Percentiles rank a stretch among this genome's conserved stretches.
Evolutionary conservation across 305 asterid species (phyloP).

Genomic region (Ajuga reptans): DNA sequence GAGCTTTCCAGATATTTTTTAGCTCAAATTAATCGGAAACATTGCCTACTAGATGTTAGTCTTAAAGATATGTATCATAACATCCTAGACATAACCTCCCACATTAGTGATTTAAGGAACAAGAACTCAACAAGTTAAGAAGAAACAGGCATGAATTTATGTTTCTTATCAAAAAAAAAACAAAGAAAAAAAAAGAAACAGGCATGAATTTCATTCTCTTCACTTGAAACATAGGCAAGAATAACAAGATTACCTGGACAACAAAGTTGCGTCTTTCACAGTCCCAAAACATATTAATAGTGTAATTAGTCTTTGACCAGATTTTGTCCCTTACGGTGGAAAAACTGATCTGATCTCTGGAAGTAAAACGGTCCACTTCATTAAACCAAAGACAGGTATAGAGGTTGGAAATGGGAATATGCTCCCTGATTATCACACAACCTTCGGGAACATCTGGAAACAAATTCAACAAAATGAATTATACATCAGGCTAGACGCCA

Average conservation of each 20-base stretch:
- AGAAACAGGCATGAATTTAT: not conserved
- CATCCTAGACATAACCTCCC: not conserved
- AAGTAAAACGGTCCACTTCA: slow-evolving; percentile 81
- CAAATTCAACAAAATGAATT: not conserved
- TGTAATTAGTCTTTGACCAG: slow-evolving; percentile 63
- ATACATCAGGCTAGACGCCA: slow-evolving; percentile 2
- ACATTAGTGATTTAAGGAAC: not conserved
- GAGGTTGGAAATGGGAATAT: slow-evolving; percentile 67
- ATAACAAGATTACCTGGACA: slow-evolving; percentile 53
- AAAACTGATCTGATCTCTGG: slow-evolving; percentile 85
- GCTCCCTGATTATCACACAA: slow-evolving; percentile 74
- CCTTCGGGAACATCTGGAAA: slow-evolving; percentile 88
- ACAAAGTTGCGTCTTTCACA: slow-evolving; percentile 87
- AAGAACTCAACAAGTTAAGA: not conserved
- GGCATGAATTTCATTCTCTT: not conserved
- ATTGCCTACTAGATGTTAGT: not conserved
- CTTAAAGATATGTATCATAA: not conserved
- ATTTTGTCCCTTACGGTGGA: slow-evolving; percentile 84
- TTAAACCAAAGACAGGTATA: slow-evolving; percentile 89
- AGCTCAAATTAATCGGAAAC: not conserved
- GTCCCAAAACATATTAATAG: slow-evolving; percentile 70
- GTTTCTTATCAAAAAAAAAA: not conserved
- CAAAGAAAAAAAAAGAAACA: not conserved
- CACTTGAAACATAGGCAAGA: not conserved
- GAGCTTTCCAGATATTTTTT: not conserved